Conservation (phyloP, 1,139 yeast species). For the Kluyveromyces marxianus region DNA sequence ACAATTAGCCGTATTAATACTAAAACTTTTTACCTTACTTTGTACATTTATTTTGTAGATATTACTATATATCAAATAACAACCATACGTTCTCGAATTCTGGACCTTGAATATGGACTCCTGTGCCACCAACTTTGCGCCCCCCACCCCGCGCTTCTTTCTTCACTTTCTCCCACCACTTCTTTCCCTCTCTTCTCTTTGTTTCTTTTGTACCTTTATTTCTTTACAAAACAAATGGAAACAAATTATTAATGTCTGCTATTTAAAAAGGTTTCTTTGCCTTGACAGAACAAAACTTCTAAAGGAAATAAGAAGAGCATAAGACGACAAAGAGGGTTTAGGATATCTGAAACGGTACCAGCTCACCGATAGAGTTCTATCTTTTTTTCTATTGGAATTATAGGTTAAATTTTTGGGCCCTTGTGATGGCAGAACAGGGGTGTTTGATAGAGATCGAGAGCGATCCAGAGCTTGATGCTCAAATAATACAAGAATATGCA, state of each 20-base stretch:
- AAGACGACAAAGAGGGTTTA: no score
- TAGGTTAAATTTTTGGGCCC: neutral
- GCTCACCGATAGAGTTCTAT: no score
- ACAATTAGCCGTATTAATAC: neutral
- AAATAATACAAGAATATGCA: constrained; percentile 11
- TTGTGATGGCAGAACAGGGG: constrained; percentile 1
- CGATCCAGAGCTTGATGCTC: constrained; percentile 23
- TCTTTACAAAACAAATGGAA: no score
- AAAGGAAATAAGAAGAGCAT: no score
- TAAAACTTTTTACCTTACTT: neutral
- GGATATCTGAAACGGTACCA: neutral
- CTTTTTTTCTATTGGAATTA: neutral
- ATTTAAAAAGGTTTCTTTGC: no score
- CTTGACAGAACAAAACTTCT: no score
- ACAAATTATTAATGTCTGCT: no score
- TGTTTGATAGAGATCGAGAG: constrained; percentile 23
- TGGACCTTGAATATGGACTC: neutral
- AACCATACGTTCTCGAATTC: constrained; percentile 1
- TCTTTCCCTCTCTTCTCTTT: no score
- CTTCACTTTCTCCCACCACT: no score
- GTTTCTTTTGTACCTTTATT: no score
- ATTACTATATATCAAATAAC: constrained; percentile 1
- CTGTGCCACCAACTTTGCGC: no score
- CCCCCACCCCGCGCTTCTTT: no score
- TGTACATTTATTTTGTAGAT: constrained; percentile 3